Base-by-base conservation (phyloP, 2,329 filamentous ascomycete genomes). In the Aotearoamyces nothofagi region DNA sequence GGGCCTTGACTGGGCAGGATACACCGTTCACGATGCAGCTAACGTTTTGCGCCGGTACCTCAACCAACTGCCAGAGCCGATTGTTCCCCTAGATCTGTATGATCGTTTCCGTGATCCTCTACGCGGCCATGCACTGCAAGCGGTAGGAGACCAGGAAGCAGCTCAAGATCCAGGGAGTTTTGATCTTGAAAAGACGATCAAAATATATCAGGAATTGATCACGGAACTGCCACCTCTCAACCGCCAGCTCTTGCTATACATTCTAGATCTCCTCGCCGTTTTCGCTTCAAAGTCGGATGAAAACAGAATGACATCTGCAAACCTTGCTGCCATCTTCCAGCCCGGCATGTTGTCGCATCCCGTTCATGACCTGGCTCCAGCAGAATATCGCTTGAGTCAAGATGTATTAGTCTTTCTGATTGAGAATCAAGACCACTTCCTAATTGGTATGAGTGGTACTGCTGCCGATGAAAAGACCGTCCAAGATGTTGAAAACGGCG, bases 381-480 rank as follows among this genome's bases (percentile, higher is more conserved):
- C 80, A 33, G 87, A 96, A 48, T 98, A 98, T 51, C 76, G 83
- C 17, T 61, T 98, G 5, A 96, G 92, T 49, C 90, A 98, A 61
- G 87, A 90, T 45, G 87, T 98, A 12, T 67, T 98, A 38, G 93
- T 98, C 28, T 98, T 98, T 53, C 59, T 98, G 42, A 98, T 98
- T 40, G 86, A 96, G 49, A 93, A 98, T 45, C 90, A 98, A 52
- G 90, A 98, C 47, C 82, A 93, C 53, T 98, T 98, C 61, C 61
- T 98, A 39, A 92, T 98, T 39, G 90, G 90, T 31, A 98, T 98
- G 90, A 82, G 84, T 49, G 90, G 90, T 24, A 94, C 86, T n/a
- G 86, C 74, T n/a, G 81, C 86, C n/a, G 86, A 94, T 48, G 82
- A 92, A 48, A 30, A 67, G 47, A 76, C 69, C 1, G 66, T 67